Base-by-base conservation (phyloP, 371 early-diverging fungal genomes). In the Actinomortierella ambigua region DNA sequence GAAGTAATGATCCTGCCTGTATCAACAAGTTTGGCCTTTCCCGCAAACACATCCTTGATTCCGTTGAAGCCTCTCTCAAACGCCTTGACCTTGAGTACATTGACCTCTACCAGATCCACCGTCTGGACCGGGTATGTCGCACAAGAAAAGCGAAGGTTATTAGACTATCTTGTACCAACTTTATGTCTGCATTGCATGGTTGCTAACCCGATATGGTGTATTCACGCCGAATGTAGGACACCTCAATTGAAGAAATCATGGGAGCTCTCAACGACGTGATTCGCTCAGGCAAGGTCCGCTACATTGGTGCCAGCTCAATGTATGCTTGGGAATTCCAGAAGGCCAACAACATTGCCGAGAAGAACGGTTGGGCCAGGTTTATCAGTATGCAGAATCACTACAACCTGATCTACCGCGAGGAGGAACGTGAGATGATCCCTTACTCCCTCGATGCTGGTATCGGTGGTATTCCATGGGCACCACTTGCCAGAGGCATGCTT, bases 21-120 rank as follows among this genome's bases (percentile, higher is more conserved):
- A 11, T 34, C 34, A 83, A 75, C 39, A 24, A 55, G 2, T 41
- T 51, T 70, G 85, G 85, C 9, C 54, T 82, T 18, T 77, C 82
- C 27, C 76, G 85, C 40, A 84, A 85, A 59, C 81, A 82, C 55
- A 79, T 85, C 28, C 78, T 82, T 50, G 81, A 79, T 50, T 68
- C 82, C 22, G 61, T 80, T 14, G 82, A 85, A 15, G 83, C 68
- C 14, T 80, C 80, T 15, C 63, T 87, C 13, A 48, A 77, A 50
- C 71, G 87, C 17, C 60, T 85, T 49, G 78, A 69, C 27, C 42
- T 77, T 17, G 85, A 86, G 18, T 88, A 89, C 57, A 71, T 89
- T 24, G 89, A 90, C 59, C 73, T 91, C 48, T 87, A 86, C 60
- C 79, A 87, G 23, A 81, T 90, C 39, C 77, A 80, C 54, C 75